Conservation (phyloP, 139 green algal genomes). For the Picochlorum sp. region DNA sequence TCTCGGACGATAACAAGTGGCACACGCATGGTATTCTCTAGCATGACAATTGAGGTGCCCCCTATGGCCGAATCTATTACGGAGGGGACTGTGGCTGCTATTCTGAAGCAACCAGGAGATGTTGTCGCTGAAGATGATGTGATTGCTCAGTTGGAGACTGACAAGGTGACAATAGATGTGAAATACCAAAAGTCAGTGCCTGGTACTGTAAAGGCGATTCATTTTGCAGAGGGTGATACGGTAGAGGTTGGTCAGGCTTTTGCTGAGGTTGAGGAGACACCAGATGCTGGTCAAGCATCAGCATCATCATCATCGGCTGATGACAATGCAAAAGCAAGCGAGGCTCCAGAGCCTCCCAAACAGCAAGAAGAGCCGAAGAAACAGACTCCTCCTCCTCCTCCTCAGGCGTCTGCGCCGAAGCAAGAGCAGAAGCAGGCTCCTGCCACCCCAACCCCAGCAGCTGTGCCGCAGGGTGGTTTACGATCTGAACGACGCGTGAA, state of each 20-base stretch:
- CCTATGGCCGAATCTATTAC: conserved; percentile 91
- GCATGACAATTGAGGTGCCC: conserved; percentile 51
- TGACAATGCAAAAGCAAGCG: not conserved
- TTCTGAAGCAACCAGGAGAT: conserved; percentile 71
- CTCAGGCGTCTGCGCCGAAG: not conserved
- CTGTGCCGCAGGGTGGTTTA: not conserved
- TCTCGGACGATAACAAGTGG: not conserved
- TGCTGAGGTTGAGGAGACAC: conserved; percentile 51
- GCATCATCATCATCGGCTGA: not conserved
- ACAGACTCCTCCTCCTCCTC: not conserved
- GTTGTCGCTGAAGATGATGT: conserved; percentile 84
- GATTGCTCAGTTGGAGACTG: conserved; percentile 95
- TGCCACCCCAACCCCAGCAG: not conserved
- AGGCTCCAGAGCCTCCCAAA: conserved; percentile 4
- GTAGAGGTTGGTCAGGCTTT: conserved; percentile 83
- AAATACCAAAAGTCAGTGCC: conserved; percentile 57
- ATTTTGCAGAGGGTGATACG: conserved; percentile 72
- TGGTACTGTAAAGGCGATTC: conserved; percentile 47
- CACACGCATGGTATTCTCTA: not conserved
- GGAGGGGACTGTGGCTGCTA: conserved; percentile 73
- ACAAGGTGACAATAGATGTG: conserved; percentile 93
- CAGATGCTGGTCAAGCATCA: conserved; percentile 17
- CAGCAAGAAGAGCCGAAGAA: conserved; percentile 16
- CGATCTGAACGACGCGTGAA: conserved; percentile 65
- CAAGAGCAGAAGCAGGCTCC: conserved; percentile 5